phyloP scores from a whole-genome alignment of 306 rosid genomes.

The Sindora glabra region DNA sequence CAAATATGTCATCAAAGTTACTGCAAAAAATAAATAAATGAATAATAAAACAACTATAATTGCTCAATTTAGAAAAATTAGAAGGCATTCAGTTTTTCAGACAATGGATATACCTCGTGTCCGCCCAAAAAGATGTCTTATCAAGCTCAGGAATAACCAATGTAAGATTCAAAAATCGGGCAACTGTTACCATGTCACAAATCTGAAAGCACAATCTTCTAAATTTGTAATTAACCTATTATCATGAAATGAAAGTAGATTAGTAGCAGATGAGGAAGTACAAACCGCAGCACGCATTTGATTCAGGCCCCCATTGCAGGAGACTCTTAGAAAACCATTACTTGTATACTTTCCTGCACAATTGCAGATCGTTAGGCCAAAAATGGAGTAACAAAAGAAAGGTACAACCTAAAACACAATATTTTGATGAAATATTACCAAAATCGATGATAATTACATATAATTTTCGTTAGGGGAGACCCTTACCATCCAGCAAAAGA shows the following conservation, averaged over 20 bases:
- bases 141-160: slow-evolving; percentile 98
- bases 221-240: slow-evolving; percentile 23
- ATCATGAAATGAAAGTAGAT: background rate
- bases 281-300: slow-evolving; percentile 99
- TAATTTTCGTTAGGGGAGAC: no score
- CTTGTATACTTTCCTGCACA: slow-evolving; percentile 90
- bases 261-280: slow-evolving; percentile 15
- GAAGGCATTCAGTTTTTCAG: slow-evolving; percentile 6
- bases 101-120: slow-evolving; percentile 61
- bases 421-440: no score
- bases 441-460: no score
- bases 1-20: slow-evolving; percentile 88
- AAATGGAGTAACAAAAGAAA: slow-evolving; percentile 9
- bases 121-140: slow-evolving; percentile 95
- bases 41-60: slow-evolving; percentile 20
- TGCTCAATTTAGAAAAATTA: slow-evolving; percentile 11
- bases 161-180: slow-evolving; percentile 88
- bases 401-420: background rate
- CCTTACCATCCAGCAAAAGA: no score
- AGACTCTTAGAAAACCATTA: slow-evolving; percentile 92
- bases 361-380: slow-evolving; percentile 10
- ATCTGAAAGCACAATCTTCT: slow-evolving; percentile 51
- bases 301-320: slow-evolving; percentile 98
- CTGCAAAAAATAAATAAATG: slow-evolving; percentile 64
- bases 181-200: slow-evolving; percentile 96